Conservation (phyloP, 169 alveolate species). For the Toxoplasma gondii region DNA sequence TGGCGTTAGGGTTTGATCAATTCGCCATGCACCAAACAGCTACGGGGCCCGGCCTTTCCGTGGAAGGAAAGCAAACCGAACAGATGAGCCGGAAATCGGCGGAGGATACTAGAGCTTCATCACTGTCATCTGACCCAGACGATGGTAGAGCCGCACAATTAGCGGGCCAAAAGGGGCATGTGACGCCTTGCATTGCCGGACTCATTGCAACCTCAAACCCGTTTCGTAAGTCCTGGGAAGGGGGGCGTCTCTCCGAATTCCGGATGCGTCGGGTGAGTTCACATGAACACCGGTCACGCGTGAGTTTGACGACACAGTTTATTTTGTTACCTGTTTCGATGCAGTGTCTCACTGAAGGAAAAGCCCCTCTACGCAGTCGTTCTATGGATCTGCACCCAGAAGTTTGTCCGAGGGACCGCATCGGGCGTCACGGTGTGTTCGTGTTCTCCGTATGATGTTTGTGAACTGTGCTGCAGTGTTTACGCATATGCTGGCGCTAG, state of each 20-base stretch:
- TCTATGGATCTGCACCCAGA: too few relatives aligned
- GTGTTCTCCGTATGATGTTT: too few relatives aligned
- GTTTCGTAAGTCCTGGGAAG: background rate
- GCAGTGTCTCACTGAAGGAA: too few relatives aligned
- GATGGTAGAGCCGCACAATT: background rate
- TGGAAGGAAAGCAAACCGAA: background rate
- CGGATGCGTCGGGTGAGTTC: too few relatives aligned
- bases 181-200: background rate
- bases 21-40: background rate
- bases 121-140: background rate
- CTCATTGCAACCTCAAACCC: conserved; percentile 15
- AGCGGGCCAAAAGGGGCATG: background rate
- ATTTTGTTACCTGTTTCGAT: background rate
- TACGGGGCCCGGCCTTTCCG: background rate
- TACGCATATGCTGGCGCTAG: background rate
- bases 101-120: background rate
- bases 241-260: too few relatives aligned
- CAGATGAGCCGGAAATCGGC: background rate
- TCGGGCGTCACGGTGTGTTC: too few relatives aligned
- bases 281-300: background rate
- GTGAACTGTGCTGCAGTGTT: background rate
- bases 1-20: background rate
- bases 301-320: background rate
- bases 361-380: too few relatives aligned
- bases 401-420: too few relatives aligned